Base-by-base conservation (phyloP, 116 monocot genomes). In the Trichopus zeylanicus region DNA sequence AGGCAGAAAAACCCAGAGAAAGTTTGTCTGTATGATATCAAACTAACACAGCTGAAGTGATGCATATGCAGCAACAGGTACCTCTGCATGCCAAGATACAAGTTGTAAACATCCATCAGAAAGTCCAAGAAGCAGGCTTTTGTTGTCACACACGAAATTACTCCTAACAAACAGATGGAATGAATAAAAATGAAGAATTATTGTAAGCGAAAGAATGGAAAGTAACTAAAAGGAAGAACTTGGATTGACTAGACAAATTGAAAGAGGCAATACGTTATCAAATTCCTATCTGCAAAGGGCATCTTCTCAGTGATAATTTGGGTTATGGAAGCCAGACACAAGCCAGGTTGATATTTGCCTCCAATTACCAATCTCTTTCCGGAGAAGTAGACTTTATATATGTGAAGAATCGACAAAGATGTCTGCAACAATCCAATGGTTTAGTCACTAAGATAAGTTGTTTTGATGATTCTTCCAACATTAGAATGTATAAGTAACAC, bases 61-160 rank as follows among this genome's bases (percentile, higher is more conserved):
- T 1, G 20, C 7, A 9, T 32, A 57, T 3, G 9, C 31, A 19
- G n/a, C 12, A 8, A 28, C 15, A 48, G 13, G 19, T 79, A 98
- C 98, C 87, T 98, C 98, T 26, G 80, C 91, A 62, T 82, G 91
- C 98, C 98, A 98, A 21, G 85, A 88, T 4, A 82, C 32, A 61
- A 75, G 73, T 46, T 79, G 81, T 58, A 98, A 58, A 29, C 68
- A 61, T 12, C 91, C 91, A 78, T 88, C 76, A 34, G 81, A 79
- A 54, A 88, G 82, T 48, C 98, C 98, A 64, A 85, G 49, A 13
- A 98, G 73, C 73, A 90, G 73, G 55, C 59, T 75, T 69, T 98
- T 98, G 71, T 69, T 80, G 66, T 98, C 98, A 64, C 98, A 91
- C 16, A 91, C 91, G 42, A 98, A 67, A 74, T 98, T 98, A 80